Conservation (phyloP, 2,329 filamentous ascomycete species). For the Trematosphaeria pertusa region DNA sequence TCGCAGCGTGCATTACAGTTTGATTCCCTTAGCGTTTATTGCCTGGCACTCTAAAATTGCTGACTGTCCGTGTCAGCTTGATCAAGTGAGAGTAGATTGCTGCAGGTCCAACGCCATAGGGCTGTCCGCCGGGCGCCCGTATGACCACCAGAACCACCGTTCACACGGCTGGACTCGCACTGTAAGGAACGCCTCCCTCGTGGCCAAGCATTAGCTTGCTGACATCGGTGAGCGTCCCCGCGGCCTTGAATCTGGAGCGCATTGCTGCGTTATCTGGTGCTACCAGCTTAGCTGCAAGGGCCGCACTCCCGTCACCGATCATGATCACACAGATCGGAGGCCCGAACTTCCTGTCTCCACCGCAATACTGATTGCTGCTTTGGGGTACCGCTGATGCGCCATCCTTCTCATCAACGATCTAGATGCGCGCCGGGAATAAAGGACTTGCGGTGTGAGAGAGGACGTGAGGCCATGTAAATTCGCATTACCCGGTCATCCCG, state of each 20-base stretch:
- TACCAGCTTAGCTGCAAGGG: conserved; percentile 9
- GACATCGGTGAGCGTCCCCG: conserved; percentile 24
- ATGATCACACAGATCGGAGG: conserved; percentile 1
- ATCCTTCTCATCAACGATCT: neutral
- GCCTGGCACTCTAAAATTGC: conserved; percentile 12
- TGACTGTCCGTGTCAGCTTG: conserved; percentile 20
- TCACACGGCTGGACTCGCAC: neutral
- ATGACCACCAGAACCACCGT: conserved; percentile 2
- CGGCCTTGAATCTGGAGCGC: conserved; percentile 9
- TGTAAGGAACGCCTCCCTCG: conserved; percentile 15
- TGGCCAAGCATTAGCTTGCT: conserved; percentile 17
- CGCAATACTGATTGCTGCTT: neutral
- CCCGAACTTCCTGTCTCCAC: neutral
- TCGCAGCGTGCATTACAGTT: neutral
- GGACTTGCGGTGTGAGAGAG: neutral
- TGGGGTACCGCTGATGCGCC: neutral
- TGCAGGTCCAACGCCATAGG: conserved; percentile 17
- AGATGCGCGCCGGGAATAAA: conserved; percentile 1
- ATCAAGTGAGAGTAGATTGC: conserved; percentile 21
- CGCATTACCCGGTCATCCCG: neutral
- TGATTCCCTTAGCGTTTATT: neutral
- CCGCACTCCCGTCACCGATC: conserved; percentile 4
- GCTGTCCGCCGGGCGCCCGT: conserved; percentile 1
- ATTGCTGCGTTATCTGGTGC: conserved; percentile 6
- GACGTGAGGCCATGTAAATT: neutral